Base-by-base conservation (phyloP, 2,329 filamentous ascomycete genomes). In the Xylaria sp. region DNA sequence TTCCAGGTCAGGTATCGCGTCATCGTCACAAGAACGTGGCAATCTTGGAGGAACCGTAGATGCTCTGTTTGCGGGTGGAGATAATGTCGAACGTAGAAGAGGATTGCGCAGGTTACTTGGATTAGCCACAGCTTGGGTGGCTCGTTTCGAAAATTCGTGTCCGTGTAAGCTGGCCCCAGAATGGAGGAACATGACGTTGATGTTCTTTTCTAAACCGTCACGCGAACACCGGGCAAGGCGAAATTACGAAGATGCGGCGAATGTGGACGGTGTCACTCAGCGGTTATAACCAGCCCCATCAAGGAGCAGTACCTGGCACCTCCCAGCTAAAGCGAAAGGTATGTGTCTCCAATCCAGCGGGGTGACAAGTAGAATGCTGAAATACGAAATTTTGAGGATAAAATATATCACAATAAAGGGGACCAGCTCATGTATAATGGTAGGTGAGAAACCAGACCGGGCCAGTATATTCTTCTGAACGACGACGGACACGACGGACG, bases 121-220 rank as follows among this genome's bases (percentile, higher is more conserved):
- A 52, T 40, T 74, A 72, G 64, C 73, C 74, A 56, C 71, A 70
- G 74, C 67, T 23, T 73, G 59, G 55, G 74, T 70, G 44, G 75
- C 74, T 58, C 74, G 73, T 29, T 59, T 55, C 5, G 83, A 85
- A 68, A 83, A 87, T 71, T 87, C 84, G 70, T 87, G 85, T 72
- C 84, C 85, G 70, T 87, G 84, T 19, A 87, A 77, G 74, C 84
- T 83, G 51, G 85, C 85, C 46, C 83, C 85, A 17, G 83, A 79
- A 69, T 87, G 85, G 33, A 87, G 75, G 70, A 87, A 85, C 85
- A 87, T 87, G 65, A 63, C 75, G 70, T 62, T 48, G 13, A 60
- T 38, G 49, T 44, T 49, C 40, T 65, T 60, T 63, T 69, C 54
- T 52, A 67, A 53, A 37, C 44, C 58, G 40, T 62, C 52, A 41